Percentiles rank a stretch among this genome's conserved stretches.
phyloP scores from a whole-genome alignment of 2,329 filamentous ascomycete species.

The Phyllosticta citriasiana region DNA sequence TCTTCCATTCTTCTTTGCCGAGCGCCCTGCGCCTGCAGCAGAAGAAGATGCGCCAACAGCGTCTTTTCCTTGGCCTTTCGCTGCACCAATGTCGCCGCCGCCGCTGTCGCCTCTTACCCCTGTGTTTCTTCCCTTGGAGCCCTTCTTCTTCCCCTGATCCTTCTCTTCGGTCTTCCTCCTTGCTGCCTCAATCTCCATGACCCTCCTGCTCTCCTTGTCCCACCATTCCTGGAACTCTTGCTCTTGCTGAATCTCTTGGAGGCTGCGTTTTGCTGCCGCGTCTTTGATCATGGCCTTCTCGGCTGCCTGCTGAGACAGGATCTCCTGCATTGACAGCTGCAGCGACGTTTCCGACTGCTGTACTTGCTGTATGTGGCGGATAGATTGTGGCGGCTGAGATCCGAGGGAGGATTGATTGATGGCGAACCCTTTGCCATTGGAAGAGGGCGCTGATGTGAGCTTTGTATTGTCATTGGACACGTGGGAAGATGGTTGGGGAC shows the following conservation, averaged over 20 bases:
- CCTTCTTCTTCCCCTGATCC: constrained; percentile 14
- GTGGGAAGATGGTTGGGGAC: constrained; percentile 12
- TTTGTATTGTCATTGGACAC: not conserved
- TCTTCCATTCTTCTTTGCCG: not conserved
- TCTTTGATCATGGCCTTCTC: constrained; percentile 78
- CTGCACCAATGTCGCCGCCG: not conserved
- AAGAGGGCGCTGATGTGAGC: not conserved
- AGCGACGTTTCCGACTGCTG: constrained; percentile 50
- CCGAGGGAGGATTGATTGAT: constrained; percentile 14
- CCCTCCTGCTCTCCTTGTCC: constrained; percentile 70
- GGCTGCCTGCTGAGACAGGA: constrained; percentile 74
- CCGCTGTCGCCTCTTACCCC: constrained; percentile 17
- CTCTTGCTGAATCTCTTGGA: constrained; percentile 93
- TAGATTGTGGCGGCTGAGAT: constrained; percentile 33
- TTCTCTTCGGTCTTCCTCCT: constrained; percentile 11
- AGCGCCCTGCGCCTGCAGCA: not conserved
- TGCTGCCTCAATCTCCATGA: constrained; percentile 50
- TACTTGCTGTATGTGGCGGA: constrained; percentile 42
- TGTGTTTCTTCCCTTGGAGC: constrained; percentile 20
- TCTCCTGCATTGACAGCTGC: constrained; percentile 73
- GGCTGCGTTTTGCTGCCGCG: constrained; percentile 73
- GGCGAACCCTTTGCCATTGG: constrained; percentile 5
- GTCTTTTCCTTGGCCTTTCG: not conserved
- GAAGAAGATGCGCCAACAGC: not conserved
- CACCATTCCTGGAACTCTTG: constrained; percentile 97